Evolutionary conservation across 306 rosid species (phyloP), one percentile per base, ranked within the genome.

Genomic region (Prunus mira): DNA sequence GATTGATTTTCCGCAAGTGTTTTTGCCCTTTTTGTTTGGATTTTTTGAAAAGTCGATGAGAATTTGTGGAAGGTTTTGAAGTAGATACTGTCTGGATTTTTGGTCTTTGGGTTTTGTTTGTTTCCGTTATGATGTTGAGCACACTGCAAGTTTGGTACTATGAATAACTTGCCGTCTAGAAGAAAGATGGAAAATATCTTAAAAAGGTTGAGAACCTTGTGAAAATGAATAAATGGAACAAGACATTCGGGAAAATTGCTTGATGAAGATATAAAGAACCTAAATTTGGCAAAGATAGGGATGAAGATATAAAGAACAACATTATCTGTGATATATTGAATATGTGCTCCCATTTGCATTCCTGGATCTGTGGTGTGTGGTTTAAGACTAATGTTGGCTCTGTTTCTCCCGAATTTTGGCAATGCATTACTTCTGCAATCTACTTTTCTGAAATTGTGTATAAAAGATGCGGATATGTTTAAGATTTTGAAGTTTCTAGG

Each of bases 1-100:
- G 84, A 92, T 92, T 58, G 98, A 94, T 88, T 94, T 94, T 79
- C 98, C 98, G 98, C 90, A 87, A 73, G 56, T 13, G 9, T 6
- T 25, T 34, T 15, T 65, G 12, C 18, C 6, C 3, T 69, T 50
- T 69, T 18, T 27, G 27, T 15, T 67, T 69, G 41, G 2, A 50
- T 9, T 55, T 77, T 25, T 66, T 65, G 18, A 15, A 12, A 54
- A 54, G n/a, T 19, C 3, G 11, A 17, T 20, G 0, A 2, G 11
- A 19, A 54, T 20, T 18, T 54, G 20, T 54, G 63, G 63, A 57
- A 57, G 17, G 6, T 20, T 22, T 57, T 22, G 32, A 22, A 24
- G 63, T 24, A 4, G 32, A 3, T 28, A 3, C 3, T 28, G 32
- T 3, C 3, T 28, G 32, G 32, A 28, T 28, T 28, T 28, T 28